Evolutionary conservation across 371 early-diverging fungal genomes (phyloP).

Genomic region (Smittium culicis): DNA sequence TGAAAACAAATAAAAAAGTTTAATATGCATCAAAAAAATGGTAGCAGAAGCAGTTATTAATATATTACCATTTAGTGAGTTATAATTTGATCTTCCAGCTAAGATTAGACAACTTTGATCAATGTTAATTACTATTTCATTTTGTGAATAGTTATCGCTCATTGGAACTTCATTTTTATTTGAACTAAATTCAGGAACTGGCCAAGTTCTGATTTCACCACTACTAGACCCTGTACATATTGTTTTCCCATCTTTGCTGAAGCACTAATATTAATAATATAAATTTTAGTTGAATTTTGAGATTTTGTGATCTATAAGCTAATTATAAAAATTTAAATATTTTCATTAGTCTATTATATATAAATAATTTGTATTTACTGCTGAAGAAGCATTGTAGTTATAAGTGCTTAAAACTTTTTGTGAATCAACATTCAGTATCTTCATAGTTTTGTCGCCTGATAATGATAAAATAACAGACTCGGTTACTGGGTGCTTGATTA

Average conservation of each 20-base stretch:
- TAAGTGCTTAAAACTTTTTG: slow-evolving; percentile 47
- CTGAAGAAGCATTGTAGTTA: slow-evolving; percentile 43
- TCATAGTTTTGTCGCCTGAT: slow-evolving; percentile 67
- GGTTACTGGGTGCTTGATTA: slow-evolving; percentile 54
- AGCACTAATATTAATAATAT: no score
- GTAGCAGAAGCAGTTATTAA: neutral
- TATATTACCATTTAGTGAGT: slow-evolving; percentile 13
- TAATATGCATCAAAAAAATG: no score
- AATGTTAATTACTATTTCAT: no score
- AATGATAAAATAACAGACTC: slow-evolving; percentile 56
- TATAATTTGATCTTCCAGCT: slow-evolving; percentile 15
- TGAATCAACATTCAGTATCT: slow-evolving; percentile 73
- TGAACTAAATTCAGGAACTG: slow-evolving; percentile 16
- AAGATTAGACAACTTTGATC: slow-evolving; percentile 15
- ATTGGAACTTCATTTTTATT: no score
- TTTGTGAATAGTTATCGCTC: no score
- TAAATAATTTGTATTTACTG: slow-evolving; percentile 33
- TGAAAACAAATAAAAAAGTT: neutral
- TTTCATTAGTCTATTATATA: no score
- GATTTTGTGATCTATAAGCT: no score
- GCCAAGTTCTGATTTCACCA: slow-evolving; percentile 28
- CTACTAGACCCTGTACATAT: slow-evolving; percentile 21
- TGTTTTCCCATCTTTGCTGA: slow-evolving; percentile 20
- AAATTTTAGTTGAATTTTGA: no score
- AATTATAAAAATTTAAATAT: no score